Conservation (phyloP, 441 rosid genomes). For the Caryocar brasiliense region DNA sequence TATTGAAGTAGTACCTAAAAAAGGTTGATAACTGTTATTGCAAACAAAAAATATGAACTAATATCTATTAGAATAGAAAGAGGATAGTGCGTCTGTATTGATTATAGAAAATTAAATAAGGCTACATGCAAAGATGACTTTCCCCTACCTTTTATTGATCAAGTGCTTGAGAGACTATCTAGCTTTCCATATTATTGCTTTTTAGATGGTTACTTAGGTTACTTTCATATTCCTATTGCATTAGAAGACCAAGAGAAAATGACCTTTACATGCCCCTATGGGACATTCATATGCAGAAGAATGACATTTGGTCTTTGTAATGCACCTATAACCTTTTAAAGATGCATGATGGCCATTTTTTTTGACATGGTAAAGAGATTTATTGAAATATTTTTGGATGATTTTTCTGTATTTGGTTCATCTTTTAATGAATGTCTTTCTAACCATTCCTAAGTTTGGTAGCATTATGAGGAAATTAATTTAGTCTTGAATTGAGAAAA, state of each 20-base stretch:
- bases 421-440: background rate
- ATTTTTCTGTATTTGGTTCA: background rate
- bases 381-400: background rate
- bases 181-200: background rate
- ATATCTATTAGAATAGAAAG: background rate
- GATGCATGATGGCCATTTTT: background rate
- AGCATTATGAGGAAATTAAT: background rate
- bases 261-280: background rate
- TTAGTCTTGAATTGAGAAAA: background rate
- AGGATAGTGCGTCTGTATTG: background rate
- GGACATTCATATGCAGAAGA: background rate
- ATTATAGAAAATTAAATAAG: background rate
- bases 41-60: too few relatives aligned
- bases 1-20: background rate
- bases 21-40: background rate
- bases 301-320: background rate
- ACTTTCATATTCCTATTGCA: background rate
- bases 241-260: background rate
- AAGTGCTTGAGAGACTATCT: background rate
- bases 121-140: background rate
- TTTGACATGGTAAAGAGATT: background rate
- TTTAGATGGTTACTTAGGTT: background rate
- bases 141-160: too few relatives aligned
- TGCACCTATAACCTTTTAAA: background rate
- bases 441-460: background rate